Evolutionary conservation across 345 rosid genomes (phyloP).

Genomic region (Triadica sebifera): DNA sequence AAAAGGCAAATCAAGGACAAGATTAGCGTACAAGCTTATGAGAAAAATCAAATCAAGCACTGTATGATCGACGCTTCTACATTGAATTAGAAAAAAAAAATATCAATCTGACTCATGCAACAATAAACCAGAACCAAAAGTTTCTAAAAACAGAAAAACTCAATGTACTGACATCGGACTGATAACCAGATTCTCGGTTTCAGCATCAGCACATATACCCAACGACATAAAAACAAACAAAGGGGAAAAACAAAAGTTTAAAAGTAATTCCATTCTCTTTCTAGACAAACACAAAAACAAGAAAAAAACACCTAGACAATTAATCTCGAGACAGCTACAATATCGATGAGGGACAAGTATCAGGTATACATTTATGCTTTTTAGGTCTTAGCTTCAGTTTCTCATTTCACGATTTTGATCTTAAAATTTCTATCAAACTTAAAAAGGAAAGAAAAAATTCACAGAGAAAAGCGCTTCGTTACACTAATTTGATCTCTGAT

Average conservation of each 20-base stretch:
- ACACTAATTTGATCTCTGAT: slow-evolving; percentile 8
- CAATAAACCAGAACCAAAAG: not conserved
- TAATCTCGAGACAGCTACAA: not conserved
- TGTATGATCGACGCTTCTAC: not conserved
- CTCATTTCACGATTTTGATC: not conserved
- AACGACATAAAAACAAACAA: not conserved
- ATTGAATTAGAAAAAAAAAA: not conserved
- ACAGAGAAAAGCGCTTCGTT: slow-evolving; percentile 10
- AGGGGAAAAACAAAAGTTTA: not conserved
- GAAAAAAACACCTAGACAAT: too few relatives aligned
- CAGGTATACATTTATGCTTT: not conserved
- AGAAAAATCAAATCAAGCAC: slow-evolving; percentile 7
- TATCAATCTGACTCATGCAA: not conserved
- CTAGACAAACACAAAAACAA: not conserved
- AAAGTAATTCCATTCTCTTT: not conserved
- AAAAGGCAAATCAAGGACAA: not conserved
- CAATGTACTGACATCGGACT: not conserved
- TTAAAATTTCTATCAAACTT: not conserved
- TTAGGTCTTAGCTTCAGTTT: not conserved
- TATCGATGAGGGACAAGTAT: not conserved
- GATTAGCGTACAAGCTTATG: not conserved
- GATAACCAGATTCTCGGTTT: not conserved
- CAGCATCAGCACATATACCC: not conserved
- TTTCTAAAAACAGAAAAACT: not conserved
- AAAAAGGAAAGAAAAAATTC: not conserved